Percentiles rank a stretch among this genome's conserved stretches.
Evolutionary conservation across 164 flowering plant genomes (phyloP).

Genomic region (Magnolia kwangsiensis): DNA sequence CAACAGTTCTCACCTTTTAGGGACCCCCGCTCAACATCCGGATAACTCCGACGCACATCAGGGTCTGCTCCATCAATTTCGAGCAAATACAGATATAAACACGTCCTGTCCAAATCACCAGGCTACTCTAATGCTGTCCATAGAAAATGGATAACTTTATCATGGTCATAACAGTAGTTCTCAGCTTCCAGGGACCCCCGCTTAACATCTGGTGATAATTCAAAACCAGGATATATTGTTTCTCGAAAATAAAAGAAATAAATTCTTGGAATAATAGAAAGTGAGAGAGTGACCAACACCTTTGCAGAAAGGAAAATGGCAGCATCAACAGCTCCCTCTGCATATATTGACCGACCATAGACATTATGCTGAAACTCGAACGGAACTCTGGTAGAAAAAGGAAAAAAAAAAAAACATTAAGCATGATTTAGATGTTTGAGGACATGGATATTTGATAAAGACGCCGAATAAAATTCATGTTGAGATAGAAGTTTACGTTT

Average conservation of each 20-base stretch:
- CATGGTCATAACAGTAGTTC: too few relatives aligned
- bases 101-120: too few relatives aligned
- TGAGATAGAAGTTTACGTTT: slow-evolving; percentile 48
- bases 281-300: slow-evolving; percentile 29
- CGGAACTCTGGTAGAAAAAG: slow-evolving; percentile 53
- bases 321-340: slow-evolving; percentile 90
- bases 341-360: slow-evolving; percentile 93
- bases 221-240: background rate
- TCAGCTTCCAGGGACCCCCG: too few relatives aligned
- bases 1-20: too few relatives aligned
- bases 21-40: too few relatives aligned
- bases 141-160: too few relatives aligned
- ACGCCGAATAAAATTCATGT: background rate
- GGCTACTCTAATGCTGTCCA: too few relatives aligned
- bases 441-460: background rate
- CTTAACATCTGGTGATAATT: background rate
- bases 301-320: slow-evolving; percentile 80
- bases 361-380: slow-evolving; percentile 98
- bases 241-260: background rate
- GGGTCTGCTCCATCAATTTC: too few relatives aligned
- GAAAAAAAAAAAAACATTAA: background rate
- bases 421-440: background rate
- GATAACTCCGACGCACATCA: too few relatives aligned
- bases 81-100: too few relatives aligned
- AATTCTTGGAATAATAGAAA: background rate